A percentile compares a stretch with the other conserved stretches of the same genome.
These are phyloP conservation scores for Malus sieversii DNA, from an alignment of 306 rosid genomes.

Conservation along the genomic window DNA sequence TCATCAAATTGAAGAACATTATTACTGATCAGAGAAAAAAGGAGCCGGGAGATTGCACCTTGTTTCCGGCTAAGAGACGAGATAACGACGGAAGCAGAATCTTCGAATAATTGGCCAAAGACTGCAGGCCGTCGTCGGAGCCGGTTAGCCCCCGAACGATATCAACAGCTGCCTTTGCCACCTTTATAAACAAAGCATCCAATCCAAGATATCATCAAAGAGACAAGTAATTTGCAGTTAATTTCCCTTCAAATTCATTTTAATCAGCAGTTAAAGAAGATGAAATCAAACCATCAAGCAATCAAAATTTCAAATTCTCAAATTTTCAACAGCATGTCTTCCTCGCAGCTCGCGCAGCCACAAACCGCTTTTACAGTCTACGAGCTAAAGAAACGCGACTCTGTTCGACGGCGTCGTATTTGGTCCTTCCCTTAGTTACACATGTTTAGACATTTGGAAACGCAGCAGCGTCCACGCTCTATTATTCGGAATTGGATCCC, in stretches of 20 bases:
- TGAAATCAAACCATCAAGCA: not conserved
- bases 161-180: slow-evolving; percentile 74
- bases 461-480: too few species aligned
- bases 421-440: not conserved
- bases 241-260: not conserved
- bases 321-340: not conserved
- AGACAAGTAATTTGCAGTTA: not conserved
- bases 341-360: not conserved
- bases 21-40: too few species aligned
- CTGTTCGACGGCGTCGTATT: not conserved
- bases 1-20: not conserved
- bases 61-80: slow-evolving; percentile 48
- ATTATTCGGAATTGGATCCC: too few species aligned
- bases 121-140: slow-evolving; percentile 72
- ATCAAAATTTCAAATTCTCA: too few species aligned
- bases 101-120: slow-evolving; percentile 47
- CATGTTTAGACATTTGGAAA: not conserved
- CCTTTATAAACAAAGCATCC: slow-evolving; percentile 16
- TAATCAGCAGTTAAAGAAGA: too few species aligned
- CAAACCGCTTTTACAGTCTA: not conserved
- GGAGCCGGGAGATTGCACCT: slow-evolving; percentile 28
- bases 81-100: slow-evolving; percentile 46
- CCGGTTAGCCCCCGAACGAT: slow-evolving; percentile 90
- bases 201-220: not conserved
- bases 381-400: not conserved